Base-by-base conservation (phyloP, 192 early-diverging fungal genomes). In the Spinellus fusiger region DNA sequence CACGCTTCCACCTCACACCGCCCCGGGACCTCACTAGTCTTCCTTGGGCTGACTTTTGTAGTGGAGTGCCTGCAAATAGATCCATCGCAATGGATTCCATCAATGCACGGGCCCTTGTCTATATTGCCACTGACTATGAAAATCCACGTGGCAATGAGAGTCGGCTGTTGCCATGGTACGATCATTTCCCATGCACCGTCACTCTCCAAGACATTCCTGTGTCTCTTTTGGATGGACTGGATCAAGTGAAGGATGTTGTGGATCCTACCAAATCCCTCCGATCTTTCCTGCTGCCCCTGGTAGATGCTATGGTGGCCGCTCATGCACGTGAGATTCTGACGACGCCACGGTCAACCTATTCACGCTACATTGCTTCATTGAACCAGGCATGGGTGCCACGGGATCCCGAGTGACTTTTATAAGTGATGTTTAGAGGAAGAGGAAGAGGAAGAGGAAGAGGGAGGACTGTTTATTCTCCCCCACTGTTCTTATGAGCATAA, bases 81-180 rank as follows among this genome's bases (percentile, higher is more conserved):
- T 26, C 25, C 12, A 47, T 26, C 2, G 25, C 64, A 23, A 46
- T 56, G 32, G 33, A 34, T 1, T 15, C 35, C 2, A 38, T 66
- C 10, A 23, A 38, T n/a, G n/a, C 47, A 18, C 18, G 65, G 33
- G 44, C 73, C 0, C 58, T 74, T 31, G 71, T 79, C 10, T 82
- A 79, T 46, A 68, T 82, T 18, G 80, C 80, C 1, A 82, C 80
- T 8, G 80, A 82, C 28, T 60, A 72, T 6, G 61, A 65, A 34
- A 54, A 66, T 3, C 77, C 79, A 9, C 70, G 79, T 1, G 56
- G 40, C 0, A 62, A 71, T 33, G 62, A 73, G 37, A 64, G 49
- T n/a, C 10, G 35, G 1, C 29, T 73, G 0, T 18, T 52, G 2
- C 56, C 54, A 8, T 65, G 80, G 18, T 80, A 79, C 52, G 37